Evolutionary conservation across 805 yeast genomes (phyloP).

Genomic region (Barnettozyma salicaria): DNA sequence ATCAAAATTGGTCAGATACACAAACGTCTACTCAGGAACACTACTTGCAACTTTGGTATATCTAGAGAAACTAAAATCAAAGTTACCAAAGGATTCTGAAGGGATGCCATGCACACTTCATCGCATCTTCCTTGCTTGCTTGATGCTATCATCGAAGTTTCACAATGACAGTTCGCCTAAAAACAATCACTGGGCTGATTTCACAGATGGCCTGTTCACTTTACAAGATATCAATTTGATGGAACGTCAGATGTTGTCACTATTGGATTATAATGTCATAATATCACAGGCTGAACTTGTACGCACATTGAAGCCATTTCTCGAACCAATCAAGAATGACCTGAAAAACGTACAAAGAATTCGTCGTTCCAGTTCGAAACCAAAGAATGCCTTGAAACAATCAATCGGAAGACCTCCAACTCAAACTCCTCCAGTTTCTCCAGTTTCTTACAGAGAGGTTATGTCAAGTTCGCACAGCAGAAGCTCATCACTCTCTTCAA

Average conservation of each 20-base stretch:
- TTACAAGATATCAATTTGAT: constrained; percentile 67
- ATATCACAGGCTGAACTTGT: constrained; percentile 65
- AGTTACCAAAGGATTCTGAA: constrained; percentile 63
- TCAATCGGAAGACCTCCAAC: constrained; percentile 6
- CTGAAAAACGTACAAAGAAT: constrained; percentile 27
- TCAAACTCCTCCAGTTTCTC: constrained; percentile 11
- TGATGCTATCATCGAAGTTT: constrained; percentile 65
- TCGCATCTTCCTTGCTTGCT: constrained; percentile 67
- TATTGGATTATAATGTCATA: constrained; percentile 66
- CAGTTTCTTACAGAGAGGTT: constrained; percentile 8
- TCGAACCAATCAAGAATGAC: constrained; percentile 62
- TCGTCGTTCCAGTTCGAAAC: constrained; percentile 14
- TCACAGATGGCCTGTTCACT: constrained; percentile 67
- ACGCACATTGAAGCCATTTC: constrained; percentile 61
- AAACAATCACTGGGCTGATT: constrained; percentile 73
- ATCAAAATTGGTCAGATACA: constrained; percentile 62
- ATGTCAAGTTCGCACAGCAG: constrained; percentile 7
- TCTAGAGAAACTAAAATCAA: constrained; percentile 52
- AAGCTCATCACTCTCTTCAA: constrained; percentile 11
- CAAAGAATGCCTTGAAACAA: constrained; percentile 7
- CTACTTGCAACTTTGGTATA: constrained; percentile 67
- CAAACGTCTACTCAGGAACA: constrained; percentile 78
- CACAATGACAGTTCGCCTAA: constrained; percentile 77
- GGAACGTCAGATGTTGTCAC: constrained; percentile 69
- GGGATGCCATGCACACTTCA: constrained; percentile 79